Conservation (phyloP, 164 flowering plant species). For the Umbellularia californica region DNA sequence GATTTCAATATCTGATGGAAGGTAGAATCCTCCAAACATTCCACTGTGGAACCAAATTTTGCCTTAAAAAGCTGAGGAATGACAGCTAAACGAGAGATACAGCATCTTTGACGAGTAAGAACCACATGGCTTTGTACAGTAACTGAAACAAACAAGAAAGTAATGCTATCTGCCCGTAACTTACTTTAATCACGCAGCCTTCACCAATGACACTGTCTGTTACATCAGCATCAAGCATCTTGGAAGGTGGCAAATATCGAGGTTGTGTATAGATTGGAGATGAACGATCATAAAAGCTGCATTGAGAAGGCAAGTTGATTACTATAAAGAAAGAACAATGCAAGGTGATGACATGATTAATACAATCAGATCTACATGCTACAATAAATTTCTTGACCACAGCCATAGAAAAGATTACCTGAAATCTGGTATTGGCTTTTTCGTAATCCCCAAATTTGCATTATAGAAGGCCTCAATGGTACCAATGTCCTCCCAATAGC, state of each 20-base stretch:
- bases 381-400: background rate
- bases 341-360: background rate
- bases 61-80: background rate
- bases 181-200: conserved; percentile 91
- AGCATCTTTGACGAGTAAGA: background rate
- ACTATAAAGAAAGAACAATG: background rate
- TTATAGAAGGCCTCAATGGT: conserved; percentile 94
- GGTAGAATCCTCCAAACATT: background rate
- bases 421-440: conserved; percentile 90
- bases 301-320: conserved; percentile 6
- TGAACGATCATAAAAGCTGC: conserved; percentile 93
- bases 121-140: background rate
- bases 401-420: conserved; percentile 39
- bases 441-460: conserved; percentile 92
- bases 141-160: background rate
- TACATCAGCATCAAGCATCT: conserved; percentile 96
- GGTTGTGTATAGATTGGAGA: conserved; percentile 97
- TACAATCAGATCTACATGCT: background rate
- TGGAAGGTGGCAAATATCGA: conserved; percentile 75
- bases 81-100: background rate
- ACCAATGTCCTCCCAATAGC: conserved; percentile 98
- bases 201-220: conserved; percentile 92
- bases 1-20: background rate
- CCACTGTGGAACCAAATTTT: background rate
- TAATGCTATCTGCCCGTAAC: background rate